These are phyloP conservation scores for Salvia hispanica DNA, from an alignment of 257 asterid genomes.

Conservation along the genomic window DNA sequence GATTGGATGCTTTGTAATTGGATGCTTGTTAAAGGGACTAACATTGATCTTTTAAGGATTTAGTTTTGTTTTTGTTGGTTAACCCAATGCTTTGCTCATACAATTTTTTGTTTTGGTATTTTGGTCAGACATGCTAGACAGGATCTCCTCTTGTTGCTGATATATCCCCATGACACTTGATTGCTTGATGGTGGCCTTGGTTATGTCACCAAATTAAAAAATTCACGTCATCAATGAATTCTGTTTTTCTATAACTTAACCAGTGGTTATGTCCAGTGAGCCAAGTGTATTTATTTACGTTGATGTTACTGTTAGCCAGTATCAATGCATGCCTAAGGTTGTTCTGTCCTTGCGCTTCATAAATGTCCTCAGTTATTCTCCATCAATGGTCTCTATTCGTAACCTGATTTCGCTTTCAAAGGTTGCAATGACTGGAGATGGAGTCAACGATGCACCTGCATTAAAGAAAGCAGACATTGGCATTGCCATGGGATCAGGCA, in stretches of 20 bases:
- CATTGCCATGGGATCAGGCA: slow-evolving; percentile 99
- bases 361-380: slow-evolving; percentile 19
- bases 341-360: slow-evolving; percentile 16
- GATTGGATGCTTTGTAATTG: slow-evolving; percentile 10
- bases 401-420: slow-evolving; percentile 37
- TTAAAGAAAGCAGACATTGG: slow-evolving; percentile 97
- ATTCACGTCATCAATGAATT: slow-evolving; percentile 14
- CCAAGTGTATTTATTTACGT: slow-evolving; percentile 3
- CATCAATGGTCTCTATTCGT: slow-evolving; percentile 14
- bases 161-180: slow-evolving; percentile 12
- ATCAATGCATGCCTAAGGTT: slow-evolving; percentile 23
- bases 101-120: not conserved
- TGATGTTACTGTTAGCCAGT: slow-evolving; percentile 3
- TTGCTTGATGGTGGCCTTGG: slow-evolving; percentile 1
- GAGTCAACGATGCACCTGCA: slow-evolving; percentile 99
- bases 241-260: not conserved
- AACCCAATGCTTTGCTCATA: slow-evolving; percentile 15
- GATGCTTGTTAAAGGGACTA: slow-evolving; percentile 24
- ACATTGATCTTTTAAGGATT: slow-evolving; percentile 9
- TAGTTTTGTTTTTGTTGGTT: slow-evolving; percentile 18
- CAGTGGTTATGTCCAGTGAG: not conserved
- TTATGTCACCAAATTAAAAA: not conserved
- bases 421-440: slow-evolving; percentile 99
- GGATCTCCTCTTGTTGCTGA: slow-evolving; percentile 18
- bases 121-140: slow-evolving; percentile 16